Base-by-base conservation (phyloP, 768 basidiomycete species). In the Tricholoma furcatifolium region DNA sequence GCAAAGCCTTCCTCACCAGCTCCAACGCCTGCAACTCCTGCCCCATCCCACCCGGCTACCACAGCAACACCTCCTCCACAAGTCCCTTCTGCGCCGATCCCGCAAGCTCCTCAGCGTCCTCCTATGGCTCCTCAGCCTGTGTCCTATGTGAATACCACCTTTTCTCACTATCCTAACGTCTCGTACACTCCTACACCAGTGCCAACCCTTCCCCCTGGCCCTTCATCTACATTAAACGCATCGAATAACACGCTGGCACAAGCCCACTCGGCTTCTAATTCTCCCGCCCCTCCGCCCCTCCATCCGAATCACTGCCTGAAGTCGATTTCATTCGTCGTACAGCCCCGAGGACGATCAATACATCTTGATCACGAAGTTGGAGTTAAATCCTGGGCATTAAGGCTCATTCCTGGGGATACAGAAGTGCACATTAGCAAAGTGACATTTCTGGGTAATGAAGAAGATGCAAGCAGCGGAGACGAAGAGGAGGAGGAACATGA, bases 321-420 rank as follows among this genome's bases (percentile, higher is more conserved):
- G 56, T 74, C 72, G 35, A 73, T 87, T 32, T 73, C 65, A n/a
- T 62, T 87, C 50, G 70, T 68, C 35, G 76, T 83, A n/a, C 73
- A 83, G 43, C 89, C 89, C 10, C 70, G 68, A 9, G 83, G 80
- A 27, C 74, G 91, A 36, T 70, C 70, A 17, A 67, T 92, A 35
- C 70, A 70, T 27, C 70, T 93, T 27, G 83, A 89, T 60, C 70
- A 82, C 50, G 74, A 74, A 39, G 87, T 90, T 47, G 87, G 89
- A 4, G 91, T 92, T 43, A 82, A 78, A 62, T 80, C 70, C 32
- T 92, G 91, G 91, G 80, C 82, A 4, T 71, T 90, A 65, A 76
- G 83, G 43, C 74, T 91, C 31, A 72, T 73, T 9, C 71, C 72
- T 1, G 77, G 74, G 8, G 91, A 92, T 62, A 76, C 76, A 3